Conservation (phyloP, 2,329 filamentous ascomycete species). For the Aspergillus costaricaensis region DNA sequence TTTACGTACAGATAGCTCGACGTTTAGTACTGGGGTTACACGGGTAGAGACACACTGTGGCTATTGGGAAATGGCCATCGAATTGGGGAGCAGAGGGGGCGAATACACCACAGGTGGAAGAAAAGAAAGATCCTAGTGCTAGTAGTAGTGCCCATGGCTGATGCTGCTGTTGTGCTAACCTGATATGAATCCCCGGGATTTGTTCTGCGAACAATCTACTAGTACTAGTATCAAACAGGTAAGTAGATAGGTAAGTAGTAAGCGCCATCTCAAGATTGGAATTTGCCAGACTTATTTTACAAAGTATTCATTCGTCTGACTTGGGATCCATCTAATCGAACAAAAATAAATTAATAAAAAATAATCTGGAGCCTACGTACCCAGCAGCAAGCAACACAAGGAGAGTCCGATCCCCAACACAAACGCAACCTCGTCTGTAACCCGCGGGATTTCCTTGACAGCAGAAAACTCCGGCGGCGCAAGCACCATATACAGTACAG, state of each 20-base stretch:
- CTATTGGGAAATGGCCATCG: not conserved
- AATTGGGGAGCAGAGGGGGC: not conserved
- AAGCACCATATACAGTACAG: not conserved
- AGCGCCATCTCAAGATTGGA: not conserved
- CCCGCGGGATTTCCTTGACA: not conserved
- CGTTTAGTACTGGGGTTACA: not conserved
- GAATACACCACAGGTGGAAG: not conserved
- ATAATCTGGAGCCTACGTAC: not conserved
- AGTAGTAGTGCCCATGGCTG: not conserved
- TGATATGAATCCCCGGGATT: not conserved
- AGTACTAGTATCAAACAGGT: not conserved
- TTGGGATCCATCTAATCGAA: not conserved
- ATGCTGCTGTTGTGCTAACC: constrained; percentile 11
- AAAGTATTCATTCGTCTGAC: too few relatives aligned
- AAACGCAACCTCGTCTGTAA: not conserved
- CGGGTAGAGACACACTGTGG: not conserved
- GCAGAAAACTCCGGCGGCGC: not conserved
- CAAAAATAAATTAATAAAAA: not conserved
- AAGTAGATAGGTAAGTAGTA: not conserved
- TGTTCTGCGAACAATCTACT: not conserved
- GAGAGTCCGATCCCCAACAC: not conserved
- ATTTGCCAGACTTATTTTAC: too few relatives aligned
- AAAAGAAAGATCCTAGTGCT: not conserved
- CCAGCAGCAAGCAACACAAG: not conserved
- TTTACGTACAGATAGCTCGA: constrained; percentile 1